Base-by-base conservation (phyloP, 306 rosid genomes). In the Abrus pulchellus region DNA sequence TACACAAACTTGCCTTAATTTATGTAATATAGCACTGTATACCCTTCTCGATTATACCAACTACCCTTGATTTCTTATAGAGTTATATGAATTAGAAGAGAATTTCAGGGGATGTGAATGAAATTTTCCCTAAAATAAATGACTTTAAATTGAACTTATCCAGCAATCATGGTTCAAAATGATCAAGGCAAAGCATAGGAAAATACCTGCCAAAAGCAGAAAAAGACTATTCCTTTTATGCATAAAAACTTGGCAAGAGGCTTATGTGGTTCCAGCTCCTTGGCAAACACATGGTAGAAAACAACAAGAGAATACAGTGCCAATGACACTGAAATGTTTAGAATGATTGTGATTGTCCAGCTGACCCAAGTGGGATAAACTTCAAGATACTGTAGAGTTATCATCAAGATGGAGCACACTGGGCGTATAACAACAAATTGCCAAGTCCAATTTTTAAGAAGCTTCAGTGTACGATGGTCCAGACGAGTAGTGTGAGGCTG, bases 191-290 rank as follows among this genome's bases (percentile, higher is more conserved):
- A 52, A 55, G 68, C 30, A 32, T 14, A 57, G 55, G 56, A 77
- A 40, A 2, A n/a, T 88, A 94, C 98, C 98, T 92, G 98, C 98
- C 98, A 94, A 76, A 88, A 94, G 92, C 91, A 88, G 89, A 94
- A 94, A 88, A 94, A 94, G 87, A 94, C 98, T 61, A 94, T 90
- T 64, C 98, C 98, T 87, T 94, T 92, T 83, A 92, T 90, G 88
- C 98, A 94, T 81, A 92, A 33, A 71, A 94, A 94, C 89, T 94
- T 94, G 84, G 98, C 86, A 68, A 94, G 93, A 67, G 98, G 98
- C 29, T 88, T 85, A 79, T 94, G 98, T 3, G 97, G 97, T 74
- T 70, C 88, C 82, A 94, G 82, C 73, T 94, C 98, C 88, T 92
- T 94, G 63, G 93, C 89, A 89, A 94, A 94, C 43, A 92, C 91